Evolutionary conservation across 2,329 filamentous ascomycete genomes (phyloP).

Genomic region (Sporothrix brunneoviolacea): DNA sequence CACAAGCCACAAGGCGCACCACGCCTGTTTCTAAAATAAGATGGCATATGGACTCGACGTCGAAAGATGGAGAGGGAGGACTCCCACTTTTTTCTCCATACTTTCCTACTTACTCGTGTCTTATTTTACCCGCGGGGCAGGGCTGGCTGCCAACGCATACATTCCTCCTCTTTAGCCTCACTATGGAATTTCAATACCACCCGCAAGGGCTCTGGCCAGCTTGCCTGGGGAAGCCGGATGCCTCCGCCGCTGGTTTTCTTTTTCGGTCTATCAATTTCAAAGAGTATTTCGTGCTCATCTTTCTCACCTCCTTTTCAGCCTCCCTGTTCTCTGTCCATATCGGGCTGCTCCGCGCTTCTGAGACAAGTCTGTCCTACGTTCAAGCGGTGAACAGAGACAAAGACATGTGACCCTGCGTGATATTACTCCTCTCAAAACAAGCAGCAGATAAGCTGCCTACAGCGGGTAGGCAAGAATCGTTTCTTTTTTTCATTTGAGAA

Average conservation of each 20-base stretch:
- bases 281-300: not conserved
- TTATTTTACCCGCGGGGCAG: not conserved
- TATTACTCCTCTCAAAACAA: too few relatives aligned
- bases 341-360: too few relatives aligned
- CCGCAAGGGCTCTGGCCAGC: too few relatives aligned
- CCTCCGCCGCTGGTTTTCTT: too few relatives aligned
- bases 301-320: constrained; percentile 4
- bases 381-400: constrained; percentile 2
- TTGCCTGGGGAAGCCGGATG: too few relatives aligned
- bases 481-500: too few relatives aligned
- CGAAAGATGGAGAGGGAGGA: not conserved
- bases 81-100: not conserved
- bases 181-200: not conserved
- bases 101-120: not conserved
- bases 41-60: not conserved
- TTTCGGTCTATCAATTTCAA: too few relatives aligned
- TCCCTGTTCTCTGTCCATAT: not conserved
- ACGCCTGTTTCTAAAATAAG: not conserved
- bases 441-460: not conserved
- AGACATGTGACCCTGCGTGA: not conserved
- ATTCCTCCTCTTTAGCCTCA: not conserved
- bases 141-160: constrained; percentile 8
- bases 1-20: too few relatives aligned
- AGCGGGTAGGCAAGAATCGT: too few relatives aligned
- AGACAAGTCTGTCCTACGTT: not conserved